phyloP scores from a whole-genome alignment of 306 rosid species.

The Ceratonia siliqua region DNA sequence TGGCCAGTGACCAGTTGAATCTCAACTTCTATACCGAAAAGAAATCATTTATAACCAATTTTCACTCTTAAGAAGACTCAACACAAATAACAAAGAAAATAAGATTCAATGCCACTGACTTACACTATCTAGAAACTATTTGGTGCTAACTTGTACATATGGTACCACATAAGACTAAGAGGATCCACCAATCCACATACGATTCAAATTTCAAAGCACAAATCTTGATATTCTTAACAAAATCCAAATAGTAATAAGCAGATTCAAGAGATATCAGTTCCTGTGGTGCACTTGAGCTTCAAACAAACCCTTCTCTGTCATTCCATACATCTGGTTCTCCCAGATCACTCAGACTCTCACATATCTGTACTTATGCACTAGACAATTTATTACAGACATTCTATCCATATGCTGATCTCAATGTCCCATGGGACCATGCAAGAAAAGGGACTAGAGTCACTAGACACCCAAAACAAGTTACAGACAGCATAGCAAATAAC shows the following conservation, averaged over 20 bases:
- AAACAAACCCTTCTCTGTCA: background rate
- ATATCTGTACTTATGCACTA: background rate
- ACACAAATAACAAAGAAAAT: background rate
- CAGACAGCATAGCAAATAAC: background rate
- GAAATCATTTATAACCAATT: background rate
- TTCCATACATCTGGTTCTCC: background rate
- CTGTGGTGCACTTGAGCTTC: background rate
- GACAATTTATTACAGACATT: background rate
- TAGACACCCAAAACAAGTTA: background rate
- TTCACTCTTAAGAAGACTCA: background rate
- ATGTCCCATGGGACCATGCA: background rate
- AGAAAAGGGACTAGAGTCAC: background rate
- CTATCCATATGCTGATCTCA: background rate
- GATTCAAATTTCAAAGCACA: background rate
- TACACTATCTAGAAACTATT: background rate
- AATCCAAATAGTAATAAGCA: background rate
- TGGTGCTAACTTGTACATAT: background rate
- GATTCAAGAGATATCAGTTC: background rate
- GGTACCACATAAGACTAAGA: background rate
- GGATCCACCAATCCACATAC: background rate
- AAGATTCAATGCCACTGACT: background rate
- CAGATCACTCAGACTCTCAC: background rate
- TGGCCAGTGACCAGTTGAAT: background rate
- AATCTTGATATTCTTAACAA: background rate
- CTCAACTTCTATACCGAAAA: background rate